Percentiles rank a stretch among this genome's conserved stretches.
Evolutionary conservation across 2,329 filamentous ascomycete genomes (phyloP).

Genomic region (Talaromyces sp.): DNA sequence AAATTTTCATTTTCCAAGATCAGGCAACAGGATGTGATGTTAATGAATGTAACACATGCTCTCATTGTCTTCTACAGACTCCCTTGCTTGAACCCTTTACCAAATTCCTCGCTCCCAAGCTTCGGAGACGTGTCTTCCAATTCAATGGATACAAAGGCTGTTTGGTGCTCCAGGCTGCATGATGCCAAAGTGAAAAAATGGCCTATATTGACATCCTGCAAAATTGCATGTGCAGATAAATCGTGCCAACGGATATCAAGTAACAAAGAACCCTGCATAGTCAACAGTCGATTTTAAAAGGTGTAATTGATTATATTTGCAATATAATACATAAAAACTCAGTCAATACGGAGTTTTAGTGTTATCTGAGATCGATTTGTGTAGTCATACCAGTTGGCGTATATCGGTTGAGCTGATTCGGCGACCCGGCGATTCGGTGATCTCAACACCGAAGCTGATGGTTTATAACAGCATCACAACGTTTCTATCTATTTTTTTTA

Average conservation of each 20-base stretch:
- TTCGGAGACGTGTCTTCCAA: too few species aligned
- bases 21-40: too few species aligned
- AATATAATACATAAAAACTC: background rate
- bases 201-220: background rate
- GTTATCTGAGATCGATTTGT: background rate
- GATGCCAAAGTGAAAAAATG: background rate
- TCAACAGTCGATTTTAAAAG: background rate
- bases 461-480: background rate
- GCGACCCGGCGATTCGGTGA: constrained; percentile 10
- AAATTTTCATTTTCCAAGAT: too few species aligned
- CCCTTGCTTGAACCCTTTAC: too few species aligned
- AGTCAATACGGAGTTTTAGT: too few species aligned
- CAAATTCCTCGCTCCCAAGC: too few species aligned
- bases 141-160: too few species aligned
- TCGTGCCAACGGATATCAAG: background rate
- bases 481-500: background rate
- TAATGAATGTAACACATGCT: too few species aligned
- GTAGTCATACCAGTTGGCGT: background rate
- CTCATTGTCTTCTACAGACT: too few species aligned
- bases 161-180: too few species aligned
- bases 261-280: background rate
- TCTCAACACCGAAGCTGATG: background rate
- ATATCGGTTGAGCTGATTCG: background rate
- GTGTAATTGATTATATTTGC: background rate
- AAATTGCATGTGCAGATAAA: background rate